phyloP scores from a whole-genome alignment of 2,329 filamentous ascomycete genomes.

The Fusarium cicatricum region DNA sequence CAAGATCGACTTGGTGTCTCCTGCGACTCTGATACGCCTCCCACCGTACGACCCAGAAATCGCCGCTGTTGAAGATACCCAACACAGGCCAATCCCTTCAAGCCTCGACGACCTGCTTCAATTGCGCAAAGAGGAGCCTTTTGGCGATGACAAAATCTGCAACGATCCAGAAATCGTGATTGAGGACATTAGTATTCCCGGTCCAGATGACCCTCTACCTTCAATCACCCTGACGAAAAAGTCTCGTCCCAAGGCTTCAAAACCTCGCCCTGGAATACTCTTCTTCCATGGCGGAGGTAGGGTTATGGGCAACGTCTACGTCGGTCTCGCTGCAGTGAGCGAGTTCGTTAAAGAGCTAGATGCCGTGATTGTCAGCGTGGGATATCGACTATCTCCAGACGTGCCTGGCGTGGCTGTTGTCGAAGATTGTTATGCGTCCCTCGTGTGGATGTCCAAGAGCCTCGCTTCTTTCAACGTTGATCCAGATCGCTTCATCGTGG shows the following conservation, averaged over 20 bases:
- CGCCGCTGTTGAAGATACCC: constrained; percentile 2
- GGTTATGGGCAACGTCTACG: constrained; percentile 11
- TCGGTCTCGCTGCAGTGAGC: constrained; percentile 2
- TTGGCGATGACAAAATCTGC: constrained; percentile 3
- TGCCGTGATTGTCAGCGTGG: constrained; percentile 5
- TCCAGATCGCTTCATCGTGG: constrained; percentile 2
- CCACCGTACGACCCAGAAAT: constrained; percentile 11
- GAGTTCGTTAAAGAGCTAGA: constrained; percentile 10
- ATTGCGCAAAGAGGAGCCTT: constrained; percentile 6
- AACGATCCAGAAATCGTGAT: constrained; percentile 4
- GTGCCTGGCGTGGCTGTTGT: background rate
- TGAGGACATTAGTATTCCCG: background rate
- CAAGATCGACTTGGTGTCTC: background rate
- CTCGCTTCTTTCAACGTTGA: background rate
- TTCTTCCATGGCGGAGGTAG: constrained; percentile 18
- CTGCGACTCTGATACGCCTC: background rate
- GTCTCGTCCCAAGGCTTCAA: background rate
- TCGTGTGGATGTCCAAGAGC: constrained; percentile 7
- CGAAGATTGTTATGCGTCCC: constrained; percentile 9
- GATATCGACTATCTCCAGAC: constrained; percentile 17
- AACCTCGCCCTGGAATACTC: background rate
- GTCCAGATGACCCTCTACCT: background rate
- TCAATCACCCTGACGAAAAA: constrained; percentile 1
- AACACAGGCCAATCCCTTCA: constrained; percentile 7
- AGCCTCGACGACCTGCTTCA: background rate